Conservation (phyloP, 345 rosid species). For the Euclidium syriacum region DNA sequence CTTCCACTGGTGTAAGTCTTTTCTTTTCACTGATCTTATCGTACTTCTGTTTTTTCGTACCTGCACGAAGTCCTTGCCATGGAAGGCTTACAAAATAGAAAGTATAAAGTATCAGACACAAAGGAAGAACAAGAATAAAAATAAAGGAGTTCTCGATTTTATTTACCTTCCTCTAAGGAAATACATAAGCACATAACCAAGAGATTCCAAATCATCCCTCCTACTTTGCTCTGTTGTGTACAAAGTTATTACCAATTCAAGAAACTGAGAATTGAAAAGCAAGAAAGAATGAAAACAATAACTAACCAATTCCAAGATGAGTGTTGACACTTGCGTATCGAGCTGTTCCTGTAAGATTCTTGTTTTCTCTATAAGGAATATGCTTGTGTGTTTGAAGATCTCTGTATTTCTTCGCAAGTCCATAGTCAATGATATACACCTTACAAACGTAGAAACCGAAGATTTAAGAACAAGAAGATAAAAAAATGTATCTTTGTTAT, state of each 20-base stretch:
- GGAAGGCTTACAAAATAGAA: constrained; percentile 68
- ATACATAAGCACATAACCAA: constrained; percentile 95
- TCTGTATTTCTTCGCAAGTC: constrained; percentile 34
- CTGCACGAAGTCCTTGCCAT: constrained; percentile 95
- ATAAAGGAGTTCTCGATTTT: background rate
- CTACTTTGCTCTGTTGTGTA: constrained; percentile 94
- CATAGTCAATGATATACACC: constrained; percentile 39
- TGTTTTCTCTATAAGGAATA: constrained; percentile 75
- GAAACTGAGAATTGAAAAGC: background rate
- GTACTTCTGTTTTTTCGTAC: constrained; percentile 95
- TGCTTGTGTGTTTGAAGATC: constrained; percentile 37
- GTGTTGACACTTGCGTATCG: constrained; percentile 96
- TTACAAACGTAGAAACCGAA: constrained; percentile 1
- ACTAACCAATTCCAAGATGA: constrained; percentile 90
- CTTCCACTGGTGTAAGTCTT: constrained; percentile 87
- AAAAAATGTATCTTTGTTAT: background rate
- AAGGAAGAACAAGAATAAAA: background rate
- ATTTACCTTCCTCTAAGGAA: constrained; percentile 95
- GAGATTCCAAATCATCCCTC: constrained; percentile 97
- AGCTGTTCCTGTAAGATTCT: constrained; percentile 95
- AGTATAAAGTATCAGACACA: constrained; percentile 4
- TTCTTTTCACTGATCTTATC: constrained; percentile 95
- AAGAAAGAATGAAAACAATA: background rate
- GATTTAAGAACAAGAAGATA: background rate
- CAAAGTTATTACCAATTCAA: background rate